Evolutionary conservation across 2,329 filamentous ascomycete genomes (phyloP).

Genomic region (Ophiostoma populinum): DNA sequence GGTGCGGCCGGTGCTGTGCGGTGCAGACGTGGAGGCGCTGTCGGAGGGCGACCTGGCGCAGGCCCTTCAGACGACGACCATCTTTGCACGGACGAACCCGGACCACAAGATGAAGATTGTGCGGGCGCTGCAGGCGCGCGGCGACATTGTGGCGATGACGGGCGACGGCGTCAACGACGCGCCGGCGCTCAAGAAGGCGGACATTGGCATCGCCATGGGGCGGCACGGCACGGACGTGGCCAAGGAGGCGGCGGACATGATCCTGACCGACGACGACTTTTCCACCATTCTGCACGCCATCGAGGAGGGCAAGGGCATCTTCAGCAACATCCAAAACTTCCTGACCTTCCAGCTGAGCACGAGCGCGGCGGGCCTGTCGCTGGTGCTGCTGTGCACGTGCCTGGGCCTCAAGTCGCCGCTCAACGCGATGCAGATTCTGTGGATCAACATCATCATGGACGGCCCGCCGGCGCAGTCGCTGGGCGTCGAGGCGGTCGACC

Average conservation of each 20-base stretch:
- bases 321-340: conserved; percentile 99
- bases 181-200: conserved; percentile 87
- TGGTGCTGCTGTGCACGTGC: conserved; percentile 84
- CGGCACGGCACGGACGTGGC: conserved; percentile 88
- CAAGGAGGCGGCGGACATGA: conserved; percentile 92
- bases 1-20: conserved; percentile 58
- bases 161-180: conserved; percentile 97
- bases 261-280: conserved; percentile 77
- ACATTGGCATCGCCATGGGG: conserved; percentile 97
- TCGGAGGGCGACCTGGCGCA: conserved; percentile 66
- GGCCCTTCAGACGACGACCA: conserved; percentile 74
- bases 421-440: conserved; percentile 98
- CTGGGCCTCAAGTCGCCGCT: conserved; percentile 88
- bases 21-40: conserved; percentile 90
- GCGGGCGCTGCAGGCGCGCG: conserved; percentile 71
- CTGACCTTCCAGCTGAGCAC: conserved; percentile 96
- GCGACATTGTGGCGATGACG: conserved; percentile 97
- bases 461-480: conserved; percentile 93
- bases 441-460: conserved; percentile 99
- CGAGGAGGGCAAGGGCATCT: conserved; percentile 97
- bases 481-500: conserved; percentile 87
- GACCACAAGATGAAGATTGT: conserved; percentile 99
- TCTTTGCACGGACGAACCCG: conserved; percentile 90
- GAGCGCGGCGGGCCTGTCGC: conserved; percentile 76
- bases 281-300: conserved; percentile 87